These are phyloP conservation scores for Silene vulgaris DNA, from an alignment of 179 eudicot species.

Conservation along the genomic window DNA sequence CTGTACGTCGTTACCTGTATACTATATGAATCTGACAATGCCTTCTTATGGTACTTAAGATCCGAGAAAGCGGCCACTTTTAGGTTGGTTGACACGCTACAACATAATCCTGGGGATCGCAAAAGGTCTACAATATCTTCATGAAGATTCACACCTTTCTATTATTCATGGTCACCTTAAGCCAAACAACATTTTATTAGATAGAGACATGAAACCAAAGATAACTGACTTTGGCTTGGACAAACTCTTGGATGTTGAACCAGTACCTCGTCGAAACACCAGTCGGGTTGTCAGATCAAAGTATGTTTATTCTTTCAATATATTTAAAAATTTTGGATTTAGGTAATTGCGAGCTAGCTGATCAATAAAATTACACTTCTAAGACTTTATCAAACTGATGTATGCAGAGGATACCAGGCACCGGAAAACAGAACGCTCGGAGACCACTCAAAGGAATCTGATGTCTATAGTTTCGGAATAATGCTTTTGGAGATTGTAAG, in stretches of 20 bases:
- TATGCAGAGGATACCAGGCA: slow-evolving; percentile 22
- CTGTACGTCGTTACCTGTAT: too few species aligned
- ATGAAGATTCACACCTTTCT: slow-evolving; percentile 41
- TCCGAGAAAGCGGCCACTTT: slow-evolving; percentile 18
- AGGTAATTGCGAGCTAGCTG: too few species aligned
- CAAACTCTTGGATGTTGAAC: slow-evolving; percentile 29
- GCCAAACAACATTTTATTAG: slow-evolving; percentile 36
- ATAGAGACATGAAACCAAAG: slow-evolving; percentile 31
- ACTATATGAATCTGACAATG: too few species aligned
- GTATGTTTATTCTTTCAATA: slow-evolving; percentile 16
- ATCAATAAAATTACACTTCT: too few species aligned
- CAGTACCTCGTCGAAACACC: slow-evolving; percentile 25
- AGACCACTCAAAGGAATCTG: slow-evolving; percentile 15
- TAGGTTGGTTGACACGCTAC: slow-evolving; percentile 28
- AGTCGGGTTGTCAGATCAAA: slow-evolving; percentile 26
- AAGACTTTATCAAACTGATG: background rate
- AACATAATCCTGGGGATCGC: slow-evolving; percentile 28
- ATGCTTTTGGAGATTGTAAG: slow-evolving; percentile 12
- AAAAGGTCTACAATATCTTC: slow-evolving; percentile 34
- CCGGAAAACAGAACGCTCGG: slow-evolving; percentile 12
- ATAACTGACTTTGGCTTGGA: slow-evolving; percentile 37
- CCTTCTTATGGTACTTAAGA: background rate
- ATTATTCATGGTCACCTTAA: slow-evolving; percentile 49
- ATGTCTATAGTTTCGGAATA: slow-evolving; percentile 20
- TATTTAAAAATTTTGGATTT: too few species aligned